A percentile compares a stretch with the other conserved stretches of the same genome.
These are phyloP conservation scores for Aspergillus hortae DNA, from an alignment of 2,329 filamentous ascomycete genomes.

Conservation along the genomic window DNA sequence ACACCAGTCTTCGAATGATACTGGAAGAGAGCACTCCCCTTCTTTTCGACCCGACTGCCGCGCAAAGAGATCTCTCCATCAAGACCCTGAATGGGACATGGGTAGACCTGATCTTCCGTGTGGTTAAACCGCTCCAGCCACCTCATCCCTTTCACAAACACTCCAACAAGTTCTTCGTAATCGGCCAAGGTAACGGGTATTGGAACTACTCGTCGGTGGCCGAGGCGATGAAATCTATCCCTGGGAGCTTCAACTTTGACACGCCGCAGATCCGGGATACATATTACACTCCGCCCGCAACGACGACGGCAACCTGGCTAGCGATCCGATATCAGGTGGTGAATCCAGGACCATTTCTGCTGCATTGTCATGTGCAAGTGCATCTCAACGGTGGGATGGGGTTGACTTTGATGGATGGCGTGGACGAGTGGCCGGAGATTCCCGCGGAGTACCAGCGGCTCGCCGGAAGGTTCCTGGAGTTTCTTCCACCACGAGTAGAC, in stretches of 20 bases:
- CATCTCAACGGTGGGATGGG: conserved; percentile 56
- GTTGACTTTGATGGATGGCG: conserved; percentile 47
- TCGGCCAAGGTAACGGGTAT: conserved; percentile 50
- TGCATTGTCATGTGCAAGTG: conserved; percentile 56
- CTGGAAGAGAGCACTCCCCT: conserved; percentile 42
- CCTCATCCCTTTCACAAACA: conserved; percentile 64
- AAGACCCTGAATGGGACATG: conserved; percentile 48
- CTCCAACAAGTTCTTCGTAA: conserved; percentile 56
- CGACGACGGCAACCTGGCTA: conserved; percentile 42
- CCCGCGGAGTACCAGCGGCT: conserved; percentile 19
- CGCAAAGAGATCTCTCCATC: conserved; percentile 46
- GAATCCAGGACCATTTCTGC: conserved; percentile 53
- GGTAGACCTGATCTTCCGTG: conserved; percentile 55
- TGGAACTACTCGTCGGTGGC: conserved; percentile 55
- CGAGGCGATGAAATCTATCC: conserved; percentile 48
- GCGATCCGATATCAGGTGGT: conserved; percentile 52
- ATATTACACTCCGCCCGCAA: conserved; percentile 38
- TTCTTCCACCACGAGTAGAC: no score
- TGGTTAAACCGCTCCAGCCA: conserved; percentile 46
- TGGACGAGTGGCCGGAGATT: conserved; percentile 32
- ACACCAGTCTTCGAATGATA: conserved; percentile 35
- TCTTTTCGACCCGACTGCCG: conserved; percentile 45
- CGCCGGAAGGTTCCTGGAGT: not conserved
- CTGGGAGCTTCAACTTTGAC: conserved; percentile 55
- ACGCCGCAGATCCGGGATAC: conserved; percentile 55